phyloP scores from a whole-genome alignment of 164 flowering plant species.

The Kingdonia uniflora region DNA sequence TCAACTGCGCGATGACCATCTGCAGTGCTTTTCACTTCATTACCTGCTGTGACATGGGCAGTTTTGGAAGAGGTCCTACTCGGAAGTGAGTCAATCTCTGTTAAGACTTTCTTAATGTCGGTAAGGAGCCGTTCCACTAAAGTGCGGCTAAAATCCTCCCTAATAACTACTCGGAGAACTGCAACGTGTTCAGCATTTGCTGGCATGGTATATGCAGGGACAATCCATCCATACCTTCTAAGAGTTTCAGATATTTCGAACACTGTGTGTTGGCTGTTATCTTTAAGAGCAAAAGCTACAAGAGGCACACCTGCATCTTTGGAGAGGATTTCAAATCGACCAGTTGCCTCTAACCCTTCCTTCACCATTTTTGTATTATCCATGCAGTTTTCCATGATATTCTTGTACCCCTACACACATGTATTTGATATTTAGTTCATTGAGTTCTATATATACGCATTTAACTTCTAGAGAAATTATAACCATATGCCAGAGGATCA shows the following conservation, averaged over 20 bases:
- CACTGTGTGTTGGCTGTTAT: conserved; percentile 34
- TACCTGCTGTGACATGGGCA: conserved; percentile 18
- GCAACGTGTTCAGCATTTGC: conserved; percentile 23
- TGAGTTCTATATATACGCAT: too few relatives aligned
- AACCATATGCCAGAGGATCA: too few relatives aligned
- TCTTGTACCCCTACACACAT: conserved; percentile 40
- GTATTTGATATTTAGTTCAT: neutral
- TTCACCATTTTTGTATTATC: conserved; percentile 33
- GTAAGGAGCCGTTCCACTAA: conserved; percentile 40
- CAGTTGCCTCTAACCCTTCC: conserved; percentile 39
- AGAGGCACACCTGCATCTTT: conserved; percentile 59
- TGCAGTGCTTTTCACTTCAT: conserved; percentile 1
- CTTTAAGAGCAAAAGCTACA: conserved; percentile 51
- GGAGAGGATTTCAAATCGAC: conserved; percentile 44
- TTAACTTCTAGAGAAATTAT: too few relatives aligned
- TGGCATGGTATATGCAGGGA: conserved; percentile 47
- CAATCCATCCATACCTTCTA: conserved; percentile 55
- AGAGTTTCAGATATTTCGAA: conserved; percentile 42
- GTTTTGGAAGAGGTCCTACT: conserved; percentile 8
- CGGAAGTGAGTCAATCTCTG: conserved; percentile 28
- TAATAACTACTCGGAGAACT: conserved; percentile 34
- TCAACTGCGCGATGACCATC: conserved; percentile 1
- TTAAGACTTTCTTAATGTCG: conserved; percentile 34
- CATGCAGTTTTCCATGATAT: conserved; percentile 49
- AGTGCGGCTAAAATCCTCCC: conserved; percentile 62